phyloP scores from a whole-genome alignment of 352 stramenopile species.

The Thraustochytrium sp. region DNA sequence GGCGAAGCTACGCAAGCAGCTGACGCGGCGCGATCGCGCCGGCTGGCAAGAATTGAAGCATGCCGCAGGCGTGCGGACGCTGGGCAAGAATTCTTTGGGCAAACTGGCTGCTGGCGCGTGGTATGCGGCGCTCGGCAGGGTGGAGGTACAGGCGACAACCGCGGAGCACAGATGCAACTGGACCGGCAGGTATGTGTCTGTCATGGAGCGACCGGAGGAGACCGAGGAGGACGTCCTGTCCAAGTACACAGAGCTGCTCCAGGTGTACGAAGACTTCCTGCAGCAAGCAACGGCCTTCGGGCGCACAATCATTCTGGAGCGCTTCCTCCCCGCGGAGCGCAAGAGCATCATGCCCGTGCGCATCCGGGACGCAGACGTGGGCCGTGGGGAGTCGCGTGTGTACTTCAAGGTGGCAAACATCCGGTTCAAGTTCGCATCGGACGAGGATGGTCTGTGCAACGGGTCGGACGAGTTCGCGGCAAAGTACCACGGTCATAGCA shows the following conservation, averaged over 20 bases:
- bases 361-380: constrained; percentile 60
- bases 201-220: constrained; percentile 53
- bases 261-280: constrained; percentile 79
- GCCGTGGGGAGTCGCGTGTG: constrained; percentile 55
- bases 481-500: constrained; percentile 71
- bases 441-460: constrained; percentile 82
- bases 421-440: constrained; percentile 74
- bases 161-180: constrained; percentile 34
- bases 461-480: constrained; percentile 73
- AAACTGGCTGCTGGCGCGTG: background rate
- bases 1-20: too few species aligned
- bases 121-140: background rate
- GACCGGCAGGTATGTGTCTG: constrained; percentile 34
- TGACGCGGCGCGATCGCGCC: background rate
- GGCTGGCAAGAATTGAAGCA: background rate
- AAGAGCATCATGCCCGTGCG: constrained; percentile 68
- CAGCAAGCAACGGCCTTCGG: constrained; percentile 64
- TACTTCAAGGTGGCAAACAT: constrained; percentile 72
- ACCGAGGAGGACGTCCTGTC: constrained; percentile 56
- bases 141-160: background rate
- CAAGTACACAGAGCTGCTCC: constrained; percentile 74
- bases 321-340: constrained; percentile 61
- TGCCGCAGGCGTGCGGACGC: background rate
- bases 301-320: constrained; percentile 69
- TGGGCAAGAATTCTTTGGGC: background rate